Percentiles rank a stretch among this genome's conserved stretches.
Evolutionary conservation across 148 eudicot species (phyloP).

Genomic region (Chenopodium album): DNA sequence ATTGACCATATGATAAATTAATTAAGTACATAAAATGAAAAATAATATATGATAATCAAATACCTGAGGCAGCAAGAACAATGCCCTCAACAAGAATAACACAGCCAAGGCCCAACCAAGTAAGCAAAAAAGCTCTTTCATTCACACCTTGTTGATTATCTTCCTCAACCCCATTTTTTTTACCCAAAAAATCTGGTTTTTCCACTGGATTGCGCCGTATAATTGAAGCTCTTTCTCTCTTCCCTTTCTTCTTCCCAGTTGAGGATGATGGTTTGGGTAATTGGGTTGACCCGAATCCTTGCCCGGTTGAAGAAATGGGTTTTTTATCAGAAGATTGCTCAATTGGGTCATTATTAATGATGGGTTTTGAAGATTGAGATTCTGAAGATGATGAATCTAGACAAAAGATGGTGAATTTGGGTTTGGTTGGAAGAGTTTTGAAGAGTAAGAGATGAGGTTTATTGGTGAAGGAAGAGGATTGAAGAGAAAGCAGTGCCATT

Average conservation of each 20-base stretch:
- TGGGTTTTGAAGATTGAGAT: conserved; percentile 35
- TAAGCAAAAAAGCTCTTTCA: conserved; percentile 67
- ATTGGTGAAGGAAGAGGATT: conserved; percentile 37
- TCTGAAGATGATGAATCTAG: conserved; percentile 27
- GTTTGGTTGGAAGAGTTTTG: conserved; percentile 24
- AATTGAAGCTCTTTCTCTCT: conserved; percentile 48
- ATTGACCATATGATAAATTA: background rate
- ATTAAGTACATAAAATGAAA: background rate
- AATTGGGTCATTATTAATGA: conserved; percentile 19
- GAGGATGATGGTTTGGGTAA: conserved; percentile 21
- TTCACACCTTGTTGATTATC: conserved; percentile 35
- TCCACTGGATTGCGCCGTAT: conserved; percentile 61
- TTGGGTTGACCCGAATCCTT: conserved; percentile 49
- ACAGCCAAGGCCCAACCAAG: conserved; percentile 77
- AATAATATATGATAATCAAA: background rate
- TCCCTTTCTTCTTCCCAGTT: conserved; percentile 40
- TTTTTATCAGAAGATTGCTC: conserved; percentile 26
- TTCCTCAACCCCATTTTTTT: conserved; percentile 31
- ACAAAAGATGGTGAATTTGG: conserved; percentile 31
- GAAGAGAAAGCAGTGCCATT: conserved; percentile 53
- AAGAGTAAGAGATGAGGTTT: conserved; percentile 36
- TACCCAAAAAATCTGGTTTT: conserved; percentile 47
- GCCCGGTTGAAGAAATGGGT: conserved; percentile 26
- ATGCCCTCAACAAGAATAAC: conserved; percentile 66
- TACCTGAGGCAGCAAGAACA: conserved; percentile 82